A percentile compares a stretch with the other conserved stretches of the same genome.
phyloP scores from a whole-genome alignment of 306 rosid species.

The Lablab purpureus region DNA sequence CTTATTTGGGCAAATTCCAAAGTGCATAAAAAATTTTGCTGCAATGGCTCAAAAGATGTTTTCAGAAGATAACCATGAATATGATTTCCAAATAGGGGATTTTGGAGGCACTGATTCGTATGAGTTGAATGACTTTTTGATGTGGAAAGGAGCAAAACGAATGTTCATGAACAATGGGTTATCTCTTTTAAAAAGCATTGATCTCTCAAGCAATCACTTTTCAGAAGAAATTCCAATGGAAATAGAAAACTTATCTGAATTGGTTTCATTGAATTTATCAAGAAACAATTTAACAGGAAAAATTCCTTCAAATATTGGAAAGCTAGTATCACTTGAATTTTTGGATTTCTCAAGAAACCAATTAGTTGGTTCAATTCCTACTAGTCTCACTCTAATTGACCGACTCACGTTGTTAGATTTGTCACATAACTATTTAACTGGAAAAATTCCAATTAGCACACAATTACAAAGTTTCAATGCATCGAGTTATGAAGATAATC shows the following conservation, averaged over 20 bases:
- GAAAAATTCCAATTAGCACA: constrained; percentile 35
- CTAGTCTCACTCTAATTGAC: constrained; percentile 1
- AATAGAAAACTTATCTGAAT: not conserved
- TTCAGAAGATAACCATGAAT: too few species aligned
- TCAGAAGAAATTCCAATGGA: constrained; percentile 24
- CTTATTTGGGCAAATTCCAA: not conserved
- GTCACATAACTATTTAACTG: constrained; percentile 13
- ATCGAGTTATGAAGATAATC: constrained; percentile 22
- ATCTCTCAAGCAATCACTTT: not conserved
- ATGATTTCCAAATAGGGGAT: too few species aligned
- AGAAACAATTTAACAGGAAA: constrained; percentile 27
- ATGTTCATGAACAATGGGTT: not conserved
- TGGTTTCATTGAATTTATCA: constrained; percentile 43
- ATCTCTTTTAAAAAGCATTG: not conserved
- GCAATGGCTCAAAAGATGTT: not conserved
- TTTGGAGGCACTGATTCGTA: too few species aligned
- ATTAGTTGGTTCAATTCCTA: not conserved
- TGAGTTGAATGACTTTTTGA: not conserved
- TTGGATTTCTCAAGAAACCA: not conserved
- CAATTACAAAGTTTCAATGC: constrained; percentile 36
- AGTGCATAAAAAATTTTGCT: not conserved
- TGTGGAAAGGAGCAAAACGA: constrained; percentile 41
- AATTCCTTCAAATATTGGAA: not conserved
- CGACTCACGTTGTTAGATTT: constrained; percentile 7
- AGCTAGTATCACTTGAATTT: not conserved